These are phyloP conservation scores for Penicillium atrosanguineum DNA, from an alignment of 495 filamentous ascomycete species.

Conservation along the genomic window DNA sequence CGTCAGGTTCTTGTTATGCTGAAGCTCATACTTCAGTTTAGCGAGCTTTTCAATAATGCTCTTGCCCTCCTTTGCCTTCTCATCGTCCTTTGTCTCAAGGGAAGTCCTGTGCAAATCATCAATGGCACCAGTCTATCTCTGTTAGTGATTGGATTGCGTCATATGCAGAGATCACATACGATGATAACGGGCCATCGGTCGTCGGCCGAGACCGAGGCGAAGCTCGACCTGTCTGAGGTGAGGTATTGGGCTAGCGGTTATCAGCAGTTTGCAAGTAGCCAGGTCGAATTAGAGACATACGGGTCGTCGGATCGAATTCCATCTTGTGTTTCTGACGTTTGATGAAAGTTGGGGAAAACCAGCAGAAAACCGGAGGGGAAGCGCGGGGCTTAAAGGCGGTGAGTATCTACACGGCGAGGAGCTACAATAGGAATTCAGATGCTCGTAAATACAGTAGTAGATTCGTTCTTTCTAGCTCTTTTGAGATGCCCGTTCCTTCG, in stretches of 20 bases:
- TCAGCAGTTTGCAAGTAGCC: constrained; percentile 13
- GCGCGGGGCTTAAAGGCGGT: constrained; percentile 13
- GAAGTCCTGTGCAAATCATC: constrained; percentile 86
- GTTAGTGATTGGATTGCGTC: constrained; percentile 7
- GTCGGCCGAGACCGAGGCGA: constrained; percentile 76
- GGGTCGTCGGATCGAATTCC: constrained; percentile 41
- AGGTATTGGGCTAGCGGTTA: constrained; percentile 62
- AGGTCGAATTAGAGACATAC: constrained; percentile 35
- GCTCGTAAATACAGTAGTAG: constrained; percentile 14
- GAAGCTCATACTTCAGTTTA: constrained; percentile 90
- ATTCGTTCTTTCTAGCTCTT: constrained; percentile 18
- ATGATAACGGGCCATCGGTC: constrained; percentile 93
- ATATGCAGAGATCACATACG: constrained; percentile 43
- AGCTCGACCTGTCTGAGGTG: constrained; percentile 80
- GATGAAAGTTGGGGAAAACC: constrained; percentile 7
- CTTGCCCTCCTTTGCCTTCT: constrained; percentile 78
- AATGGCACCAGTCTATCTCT: constrained; percentile 79
- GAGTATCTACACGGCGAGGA: neutral
- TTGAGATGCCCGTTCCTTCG: constrained; percentile 12
- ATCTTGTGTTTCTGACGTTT: constrained; percentile 7
- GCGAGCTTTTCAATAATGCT: constrained; percentile 75
- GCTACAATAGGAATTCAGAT: neutral
- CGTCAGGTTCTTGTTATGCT: constrained; percentile 83
- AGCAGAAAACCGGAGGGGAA: constrained; percentile 1
- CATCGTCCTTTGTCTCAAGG: constrained; percentile 45